Evolutionary conservation across 495 filamentous ascomycete genomes (phyloP).

Genomic region (Alectoria sarmentosa): DNA sequence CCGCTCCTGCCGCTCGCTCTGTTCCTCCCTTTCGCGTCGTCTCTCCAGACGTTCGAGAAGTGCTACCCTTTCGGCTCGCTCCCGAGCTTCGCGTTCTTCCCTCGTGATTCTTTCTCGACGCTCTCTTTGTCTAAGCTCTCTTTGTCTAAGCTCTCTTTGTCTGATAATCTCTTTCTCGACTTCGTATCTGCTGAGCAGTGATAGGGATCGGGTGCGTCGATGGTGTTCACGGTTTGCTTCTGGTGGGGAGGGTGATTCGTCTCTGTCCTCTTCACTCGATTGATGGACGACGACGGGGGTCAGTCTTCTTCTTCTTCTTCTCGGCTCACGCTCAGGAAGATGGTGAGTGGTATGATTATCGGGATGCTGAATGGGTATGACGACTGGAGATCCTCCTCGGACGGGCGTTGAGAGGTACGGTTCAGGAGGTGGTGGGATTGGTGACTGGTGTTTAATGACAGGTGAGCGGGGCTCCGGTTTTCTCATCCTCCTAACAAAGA

Average conservation of each 20-base stretch:
- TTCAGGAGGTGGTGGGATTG: slow-evolving; percentile 15
- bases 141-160: slow-evolving; percentile 1
- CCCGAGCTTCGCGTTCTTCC: slow-evolving; percentile 16
- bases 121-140: slow-evolving; percentile 2
- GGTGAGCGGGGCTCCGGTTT: not conserved
- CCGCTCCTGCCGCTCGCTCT: not conserved
- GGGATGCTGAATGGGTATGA: slow-evolving; percentile 11
- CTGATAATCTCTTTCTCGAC: slow-evolving; percentile 5
- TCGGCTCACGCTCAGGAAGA: not conserved
- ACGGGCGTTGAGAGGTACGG: not conserved
- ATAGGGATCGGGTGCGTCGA: slow-evolving; percentile 14
- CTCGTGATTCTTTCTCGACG: not conserved
- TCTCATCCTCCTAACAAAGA: not conserved
- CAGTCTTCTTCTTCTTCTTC: not conserved
- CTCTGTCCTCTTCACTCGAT: slow-evolving; percentile 5
- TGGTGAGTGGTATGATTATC: not conserved
- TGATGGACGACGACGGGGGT: not conserved
- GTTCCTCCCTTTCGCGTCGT: slow-evolving; percentile 3
- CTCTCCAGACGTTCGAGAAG: not conserved
- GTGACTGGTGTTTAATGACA: slow-evolving; percentile 5
- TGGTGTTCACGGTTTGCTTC: slow-evolving; percentile 11
- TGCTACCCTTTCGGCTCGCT: too few relatives aligned
- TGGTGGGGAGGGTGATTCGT: slow-evolving; percentile 10
- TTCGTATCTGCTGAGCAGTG: slow-evolving; percentile 9
- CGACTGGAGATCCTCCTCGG: not conserved